Base-by-base conservation (phyloP, 768 basidiomycete species). In the Hypsizygus marmoreus region DNA sequence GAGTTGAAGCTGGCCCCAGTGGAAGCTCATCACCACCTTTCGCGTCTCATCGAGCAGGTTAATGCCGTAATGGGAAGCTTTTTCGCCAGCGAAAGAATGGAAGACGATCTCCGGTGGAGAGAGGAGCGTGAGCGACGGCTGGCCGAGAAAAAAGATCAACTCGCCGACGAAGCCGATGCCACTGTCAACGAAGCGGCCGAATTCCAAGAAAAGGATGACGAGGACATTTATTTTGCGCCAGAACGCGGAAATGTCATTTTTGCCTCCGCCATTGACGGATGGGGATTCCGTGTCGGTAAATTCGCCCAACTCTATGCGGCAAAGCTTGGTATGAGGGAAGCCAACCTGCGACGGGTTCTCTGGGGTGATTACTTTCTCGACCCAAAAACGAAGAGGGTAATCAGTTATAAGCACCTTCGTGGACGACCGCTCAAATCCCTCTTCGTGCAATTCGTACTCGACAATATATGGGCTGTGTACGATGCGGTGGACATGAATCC, bases 341-440 rank as follows among this genome's bases (percentile, higher is more conserved):
- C 73, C 4, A 95, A 90, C 59, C 70, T 99, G 28, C 76, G 88
- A 47, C 77, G 82, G 40, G 92, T 93, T 7, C 73, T 99, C 5
- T 99, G 97, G 97, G 97, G 97, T 3, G 97, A 98, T 66, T 98
- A 86, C 63, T 99, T 88, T 67, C 76, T 98, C 40, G 97, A 98
- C 64, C 91, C 95, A 0, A 98, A 97, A 71, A 88, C 88, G 33
- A 98, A 97, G 67, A 79, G 82, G 54, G 89, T 98, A 29, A 84
- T 98, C 60, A 90, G 86, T 56, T 75, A 93, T 65, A 95, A 93
- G 67, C 89, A 95, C 66, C 77, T 97, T 48, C 81, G 80, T 40
- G 95, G 93, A 13, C 81, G 93, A 32, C 76, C 81, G 38, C 67
- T 98, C 62, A 98, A 98, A 70, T 91, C 95, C 9, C 76, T 98